phyloP scores from a whole-genome alignment of 176 grass and related monocot species.

The Stipa capillata region DNA sequence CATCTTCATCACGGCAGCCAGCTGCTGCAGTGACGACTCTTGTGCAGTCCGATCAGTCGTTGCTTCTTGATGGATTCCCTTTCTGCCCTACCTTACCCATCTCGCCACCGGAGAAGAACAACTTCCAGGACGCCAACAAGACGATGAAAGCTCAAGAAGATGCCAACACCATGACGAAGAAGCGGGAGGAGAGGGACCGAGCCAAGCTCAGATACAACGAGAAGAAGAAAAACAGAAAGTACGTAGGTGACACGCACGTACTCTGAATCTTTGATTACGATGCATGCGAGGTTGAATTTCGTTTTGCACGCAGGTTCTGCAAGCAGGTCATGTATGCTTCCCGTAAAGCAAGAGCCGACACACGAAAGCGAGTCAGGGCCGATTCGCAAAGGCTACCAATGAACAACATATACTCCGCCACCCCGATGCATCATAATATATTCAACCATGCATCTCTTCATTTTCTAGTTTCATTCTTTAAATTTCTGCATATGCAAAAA shows the following conservation, averaged over 20 bases:
- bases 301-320: conserved; percentile 10
- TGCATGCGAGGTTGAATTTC: neutral
- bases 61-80: conserved; percentile 10
- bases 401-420: neutral
- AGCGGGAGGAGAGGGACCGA: conserved; percentile 34
- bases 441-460: neutral
- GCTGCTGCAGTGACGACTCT: neutral
- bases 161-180: neutral
- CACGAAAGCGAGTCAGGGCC: conserved; percentile 24
- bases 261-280: neutral
- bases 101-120: neutral
- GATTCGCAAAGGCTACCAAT: conserved; percentile 32
- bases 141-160: neutral
- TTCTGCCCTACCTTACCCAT: neutral
- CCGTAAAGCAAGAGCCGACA: conserved; percentile 37
- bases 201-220: conserved; percentile 45
- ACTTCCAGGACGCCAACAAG: neutral
- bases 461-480: no score
- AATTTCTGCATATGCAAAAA: no score
- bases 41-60: neutral
- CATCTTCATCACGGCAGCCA: neutral
- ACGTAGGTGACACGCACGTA: no score
- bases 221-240: conserved; percentile 43
- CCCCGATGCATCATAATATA: neutral
- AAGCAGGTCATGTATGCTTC: conserved; percentile 44